Evolutionary conservation across 2,329 filamentous ascomycete genomes (phyloP), one percentile per base, ranked within the genome.

Genomic region (Raffaelea ambrosiae): DNA sequence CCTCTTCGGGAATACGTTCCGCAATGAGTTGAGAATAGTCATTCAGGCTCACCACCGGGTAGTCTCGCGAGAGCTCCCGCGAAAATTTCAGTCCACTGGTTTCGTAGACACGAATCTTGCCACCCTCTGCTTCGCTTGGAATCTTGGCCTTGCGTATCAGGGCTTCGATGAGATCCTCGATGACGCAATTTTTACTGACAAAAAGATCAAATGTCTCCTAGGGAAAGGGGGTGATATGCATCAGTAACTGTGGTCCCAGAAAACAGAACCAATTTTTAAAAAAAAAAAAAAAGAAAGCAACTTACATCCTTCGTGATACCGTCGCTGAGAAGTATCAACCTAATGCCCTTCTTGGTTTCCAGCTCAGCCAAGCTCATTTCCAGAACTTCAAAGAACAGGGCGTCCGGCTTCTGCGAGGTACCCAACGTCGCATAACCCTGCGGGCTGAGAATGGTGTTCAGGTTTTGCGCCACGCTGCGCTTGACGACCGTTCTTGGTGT

Each of bases 361-460:
- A 95, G 74, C 64, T 98, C 94, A 21, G 87, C 86, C 42, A 98
- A 69, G 58, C 88, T 95, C 72, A 96, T 95, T 53, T 98, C 93
- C 38, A 98, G 70, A 23, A 97, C 80, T 63, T 98, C 93, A 61
- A 90, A 98, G 64, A 84, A 97, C 46, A 98, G 72, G 1, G 84
- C 80, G 64, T 97, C 91, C 19, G 76, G 68, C 47, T 83, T 77
- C 60, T 89, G 86, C 29, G 76, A 81, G 48, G 77, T 77, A 55
- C 82, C 86, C 44, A 84, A 76, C 55, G 88, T 85, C 11, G 76
- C 76, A 54, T 81, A 81, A 46, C 86, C 87, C 46, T 83, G 79
- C 11, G 86, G 83, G 52, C 80, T 83, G 16, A 98, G 74, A 40
- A 97, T 95, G 53, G 80, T 82, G 46, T 78, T 76, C 13, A 98